phyloP scores from a whole-genome alignment of 352 stramenopile genomes.

The Phytophthora pistaciae region DNA sequence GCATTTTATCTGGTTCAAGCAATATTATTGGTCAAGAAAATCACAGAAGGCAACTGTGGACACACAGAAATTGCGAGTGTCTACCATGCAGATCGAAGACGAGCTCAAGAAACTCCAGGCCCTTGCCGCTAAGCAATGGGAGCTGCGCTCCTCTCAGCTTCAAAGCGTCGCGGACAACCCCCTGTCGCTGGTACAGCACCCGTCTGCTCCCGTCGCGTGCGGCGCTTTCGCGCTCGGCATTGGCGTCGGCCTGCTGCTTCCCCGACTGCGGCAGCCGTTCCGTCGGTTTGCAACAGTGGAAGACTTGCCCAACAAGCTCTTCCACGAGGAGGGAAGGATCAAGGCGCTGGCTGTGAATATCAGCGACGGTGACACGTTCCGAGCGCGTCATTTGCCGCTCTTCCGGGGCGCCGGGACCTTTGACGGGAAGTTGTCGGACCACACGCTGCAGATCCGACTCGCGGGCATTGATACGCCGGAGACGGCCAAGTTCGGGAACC shows the following conservation, averaged over 20 bases:
- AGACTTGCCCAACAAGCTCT: constrained; percentile 78
- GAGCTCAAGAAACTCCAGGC: constrained; percentile 33
- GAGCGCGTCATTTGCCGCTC: constrained; percentile 72
- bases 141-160: constrained; percentile 22
- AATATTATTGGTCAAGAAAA: too few relatives aligned
- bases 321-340: constrained; percentile 70
- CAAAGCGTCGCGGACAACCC: constrained; percentile 16
- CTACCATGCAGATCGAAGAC: constrained; percentile 18
- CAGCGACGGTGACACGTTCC: constrained; percentile 89
- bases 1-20: too few relatives aligned
- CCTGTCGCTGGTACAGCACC: constrained; percentile 43
- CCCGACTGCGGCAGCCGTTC: constrained; percentile 70
- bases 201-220: constrained; percentile 46
- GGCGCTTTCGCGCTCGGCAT: constrained; percentile 67
- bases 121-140: constrained; percentile 9
- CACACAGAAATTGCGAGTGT: constrained; percentile 8
- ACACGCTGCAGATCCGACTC: constrained; percentile 88
- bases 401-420: constrained; percentile 48
- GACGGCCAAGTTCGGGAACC: constrained; percentile 86
- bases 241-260: constrained; percentile 62
- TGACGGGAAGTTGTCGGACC: constrained; percentile 71
- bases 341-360: constrained; percentile 60
- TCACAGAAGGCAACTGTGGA: too few relatives aligned
- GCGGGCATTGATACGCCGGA: constrained; percentile 88
- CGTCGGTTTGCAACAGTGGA: constrained; percentile 80